Evolutionary conservation across 164 flowering plant genomes (phyloP).

Genomic region (Stephania cephalantha): DNA sequence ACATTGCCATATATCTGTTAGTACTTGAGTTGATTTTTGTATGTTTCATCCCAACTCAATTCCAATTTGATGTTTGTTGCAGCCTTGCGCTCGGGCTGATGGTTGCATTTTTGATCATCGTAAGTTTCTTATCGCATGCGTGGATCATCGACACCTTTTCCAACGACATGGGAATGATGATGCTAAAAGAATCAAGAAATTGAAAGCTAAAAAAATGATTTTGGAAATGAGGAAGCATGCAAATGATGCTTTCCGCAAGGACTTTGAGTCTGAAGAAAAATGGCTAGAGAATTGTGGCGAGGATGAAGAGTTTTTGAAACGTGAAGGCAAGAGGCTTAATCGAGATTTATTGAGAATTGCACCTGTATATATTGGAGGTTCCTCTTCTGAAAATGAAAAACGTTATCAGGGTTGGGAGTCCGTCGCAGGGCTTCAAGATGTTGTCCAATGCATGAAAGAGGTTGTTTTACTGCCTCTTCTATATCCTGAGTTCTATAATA

Average conservation of each 20-base stretch:
- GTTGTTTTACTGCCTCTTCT: conserved; percentile 87
- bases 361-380: conserved; percentile 87
- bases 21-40: not conserved
- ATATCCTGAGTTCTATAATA: conserved; percentile 79
- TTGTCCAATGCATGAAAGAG: conserved; percentile 87
- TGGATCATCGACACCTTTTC: conserved; percentile 77
- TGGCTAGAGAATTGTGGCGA: conserved; percentile 99
- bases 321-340: conserved; percentile 93
- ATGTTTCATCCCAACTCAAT: not conserved
- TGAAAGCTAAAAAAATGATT: conserved; percentile 76
- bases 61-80: conserved; percentile 22
- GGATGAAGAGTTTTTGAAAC: conserved; percentile 96
- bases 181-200: conserved; percentile 42
- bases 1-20: not conserved
- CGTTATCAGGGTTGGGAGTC: conserved; percentile 87
- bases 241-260: conserved; percentile 79
- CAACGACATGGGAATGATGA: conserved; percentile 66
- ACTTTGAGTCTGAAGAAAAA: conserved; percentile 89
- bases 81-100: conserved; percentile 95
- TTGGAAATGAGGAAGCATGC: conserved; percentile 65
- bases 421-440: conserved; percentile 95
- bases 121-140: conserved; percentile 93
- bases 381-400: conserved; percentile 38
- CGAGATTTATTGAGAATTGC: conserved; percentile 88
- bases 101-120: conserved; percentile 93